These are phyloP conservation scores for Omphalotus olearius DNA, from an alignment of 1,284 basidiomycete genomes.

Conservation along the genomic window DNA sequence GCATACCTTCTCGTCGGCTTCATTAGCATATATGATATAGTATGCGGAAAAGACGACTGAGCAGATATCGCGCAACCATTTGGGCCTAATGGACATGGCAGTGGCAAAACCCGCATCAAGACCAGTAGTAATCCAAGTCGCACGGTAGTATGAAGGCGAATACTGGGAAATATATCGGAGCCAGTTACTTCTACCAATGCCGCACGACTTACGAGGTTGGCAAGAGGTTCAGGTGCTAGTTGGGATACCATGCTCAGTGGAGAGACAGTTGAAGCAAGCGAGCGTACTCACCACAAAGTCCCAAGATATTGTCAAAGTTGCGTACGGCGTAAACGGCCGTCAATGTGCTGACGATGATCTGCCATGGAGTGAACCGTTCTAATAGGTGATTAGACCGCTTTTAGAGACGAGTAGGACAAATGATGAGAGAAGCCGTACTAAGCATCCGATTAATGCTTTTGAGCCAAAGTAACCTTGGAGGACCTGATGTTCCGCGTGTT, in stretches of 20 bases:
- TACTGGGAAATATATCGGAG: constrained; percentile 48
- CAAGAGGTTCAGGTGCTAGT: constrained; percentile 89
- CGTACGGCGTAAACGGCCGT: constrained; percentile 83
- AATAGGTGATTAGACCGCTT: constrained; percentile 1
- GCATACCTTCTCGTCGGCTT: constrained; percentile 92
- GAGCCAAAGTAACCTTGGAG: constrained; percentile 64
- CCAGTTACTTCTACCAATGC: background rate
- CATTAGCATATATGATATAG: constrained; percentile 91
- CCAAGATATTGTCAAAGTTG: constrained; percentile 86
- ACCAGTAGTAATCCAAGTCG: constrained; percentile 93
- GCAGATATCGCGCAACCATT: constrained; percentile 86
- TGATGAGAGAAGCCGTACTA: constrained; percentile 37
- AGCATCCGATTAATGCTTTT: constrained; percentile 55
- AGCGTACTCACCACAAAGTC: constrained; percentile 65
- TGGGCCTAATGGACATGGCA: constrained; percentile 89
- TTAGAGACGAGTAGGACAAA: background rate
- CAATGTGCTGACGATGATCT: constrained; percentile 83
- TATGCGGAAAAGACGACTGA: constrained; percentile 85
- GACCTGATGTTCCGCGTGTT: constrained; percentile 60
- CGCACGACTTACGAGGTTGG: constrained; percentile 62
- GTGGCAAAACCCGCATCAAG: constrained; percentile 98
- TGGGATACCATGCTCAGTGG: constrained; percentile 1
- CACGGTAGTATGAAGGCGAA: constrained; percentile 89
- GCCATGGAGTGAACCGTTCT: constrained; percentile 94
- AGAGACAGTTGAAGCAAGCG: constrained; percentile 3